Evolutionary conservation across 2,329 filamentous ascomycete species (phyloP).

Genomic region (Cordyceps militaris): DNA sequence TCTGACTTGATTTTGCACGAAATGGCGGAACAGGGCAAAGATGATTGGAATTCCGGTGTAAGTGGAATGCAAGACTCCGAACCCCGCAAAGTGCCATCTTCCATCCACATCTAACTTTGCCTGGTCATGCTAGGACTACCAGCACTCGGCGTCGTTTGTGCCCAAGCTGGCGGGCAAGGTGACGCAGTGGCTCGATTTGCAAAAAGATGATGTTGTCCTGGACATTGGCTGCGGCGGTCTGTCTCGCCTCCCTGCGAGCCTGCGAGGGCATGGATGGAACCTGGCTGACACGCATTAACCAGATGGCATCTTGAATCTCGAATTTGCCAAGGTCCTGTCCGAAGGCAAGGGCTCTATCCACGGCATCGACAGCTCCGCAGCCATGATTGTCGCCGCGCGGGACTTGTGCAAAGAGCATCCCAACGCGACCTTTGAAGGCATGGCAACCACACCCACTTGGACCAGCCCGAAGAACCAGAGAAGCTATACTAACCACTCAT

Average conservation of each 20-base stretch:
- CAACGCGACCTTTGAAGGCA: slow-evolving; percentile 40
- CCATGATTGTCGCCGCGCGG: slow-evolving; percentile 50
- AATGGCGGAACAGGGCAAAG: slow-evolving; percentile 19
- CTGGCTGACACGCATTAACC: not conserved
- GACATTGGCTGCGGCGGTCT: slow-evolving; percentile 58
- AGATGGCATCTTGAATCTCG: slow-evolving; percentile 53
- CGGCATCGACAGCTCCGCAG: slow-evolving; percentile 50
- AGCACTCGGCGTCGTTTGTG: slow-evolving; percentile 55
- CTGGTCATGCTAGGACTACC: slow-evolving; percentile 41
- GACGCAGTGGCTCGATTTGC: slow-evolving; percentile 50
- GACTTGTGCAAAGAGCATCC: slow-evolving; percentile 31
- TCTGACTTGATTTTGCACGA: too few relatives aligned
- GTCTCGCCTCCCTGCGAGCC: slow-evolving; percentile 12
- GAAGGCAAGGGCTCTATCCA: slow-evolving; percentile 42
- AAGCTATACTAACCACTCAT: not conserved
- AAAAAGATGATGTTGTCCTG: slow-evolving; percentile 50
- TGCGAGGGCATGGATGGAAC: not conserved
- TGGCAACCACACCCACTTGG: not conserved
- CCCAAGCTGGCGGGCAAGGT: slow-evolving; percentile 55
- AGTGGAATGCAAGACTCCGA: slow-evolving; percentile 9
- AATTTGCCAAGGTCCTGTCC: slow-evolving; percentile 41
- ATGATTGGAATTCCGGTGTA: slow-evolving; percentile 24
- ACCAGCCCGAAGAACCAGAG: not conserved
- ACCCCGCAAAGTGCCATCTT: slow-evolving; percentile 1
- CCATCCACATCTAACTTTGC: slow-evolving; percentile 16